Percentiles rank a stretch among this genome's conserved stretches.
These are phyloP conservation scores for Coccinonectria pachysandricola DNA, from an alignment of 2,329 filamentous ascomycete species.

Conservation along the genomic window DNA sequence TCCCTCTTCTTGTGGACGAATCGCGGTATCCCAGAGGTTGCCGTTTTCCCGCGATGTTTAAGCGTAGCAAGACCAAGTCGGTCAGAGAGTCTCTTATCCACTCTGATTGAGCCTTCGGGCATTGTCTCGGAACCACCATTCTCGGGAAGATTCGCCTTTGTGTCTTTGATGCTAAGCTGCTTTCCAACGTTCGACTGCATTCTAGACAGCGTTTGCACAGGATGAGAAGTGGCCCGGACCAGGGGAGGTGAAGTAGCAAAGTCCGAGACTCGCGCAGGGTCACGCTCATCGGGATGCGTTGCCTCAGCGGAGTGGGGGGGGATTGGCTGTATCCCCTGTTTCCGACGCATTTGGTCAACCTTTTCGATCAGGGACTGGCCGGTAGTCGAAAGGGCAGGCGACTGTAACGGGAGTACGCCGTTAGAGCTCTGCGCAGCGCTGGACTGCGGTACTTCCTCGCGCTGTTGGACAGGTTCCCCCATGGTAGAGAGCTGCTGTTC, in stretches of 20 bases:
- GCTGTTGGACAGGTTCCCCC: not conserved
- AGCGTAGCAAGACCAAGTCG: slow-evolving; percentile 55
- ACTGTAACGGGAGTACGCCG: slow-evolving; percentile 5
- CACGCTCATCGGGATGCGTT: slow-evolving; percentile 23
- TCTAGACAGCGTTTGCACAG: slow-evolving; percentile 35
- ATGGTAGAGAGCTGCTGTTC: slow-evolving; percentile 9
- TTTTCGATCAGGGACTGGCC: slow-evolving; percentile 30
- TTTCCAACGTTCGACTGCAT: slow-evolving; percentile 35
- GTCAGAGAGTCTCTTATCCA: slow-evolving; percentile 70
- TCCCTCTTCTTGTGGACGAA: slow-evolving; percentile 68
- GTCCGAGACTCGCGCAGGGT: slow-evolving; percentile 34
- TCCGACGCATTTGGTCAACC: slow-evolving; percentile 41
- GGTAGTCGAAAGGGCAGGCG: slow-evolving; percentile 8
- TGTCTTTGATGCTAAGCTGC: slow-evolving; percentile 26
- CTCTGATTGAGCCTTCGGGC: slow-evolving; percentile 33
- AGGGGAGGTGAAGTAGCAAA: slow-evolving; percentile 41
- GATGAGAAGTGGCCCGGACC: slow-evolving; percentile 43
- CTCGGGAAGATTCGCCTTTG: slow-evolving; percentile 18
- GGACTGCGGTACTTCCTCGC: slow-evolving; percentile 5
- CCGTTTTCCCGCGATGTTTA: slow-evolving; percentile 47
- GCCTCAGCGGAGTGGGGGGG: slow-evolving; percentile 23
- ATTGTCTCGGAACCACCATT: slow-evolving; percentile 11
- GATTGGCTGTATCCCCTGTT: slow-evolving; percentile 25
- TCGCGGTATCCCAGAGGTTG: slow-evolving; percentile 75
- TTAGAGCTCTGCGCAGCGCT: slow-evolving; percentile 7